Evolutionary conservation across 257 asterid species (phyloP), one percentile per base, ranked within the genome.

Genomic region (Solanum peruvianum): DNA sequence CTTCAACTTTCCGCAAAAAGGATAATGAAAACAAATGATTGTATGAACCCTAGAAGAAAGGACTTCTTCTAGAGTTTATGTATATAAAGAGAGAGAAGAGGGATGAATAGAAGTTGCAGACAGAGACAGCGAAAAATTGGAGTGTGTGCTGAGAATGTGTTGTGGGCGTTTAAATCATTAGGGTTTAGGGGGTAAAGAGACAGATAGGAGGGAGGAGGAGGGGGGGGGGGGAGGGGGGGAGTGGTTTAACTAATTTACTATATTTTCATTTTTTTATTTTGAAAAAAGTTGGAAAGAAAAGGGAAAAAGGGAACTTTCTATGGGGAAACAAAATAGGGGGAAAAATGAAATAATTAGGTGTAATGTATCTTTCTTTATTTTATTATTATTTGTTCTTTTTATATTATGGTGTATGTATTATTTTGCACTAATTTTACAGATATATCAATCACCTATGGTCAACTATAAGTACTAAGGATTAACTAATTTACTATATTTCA

Each of bases 111-210:
- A 35, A 77, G 77, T 23, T 41, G 87, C 58, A 70, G 77, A 62
- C 69, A 66, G 60, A 67, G 66, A 87, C 73, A 41, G 85, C 88
- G 76, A 49, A 44, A 21, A 58, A 81, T 71, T 29, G 71, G 13
- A 31, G 88, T 33, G 71, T 86, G 88, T 86, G 80, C 60, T 39
- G 39, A 16, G 67, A 25, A 58, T 11, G 87, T 27, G 76, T 87
- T 44, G 58, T 69, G 62, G 23, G 72, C 64, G 66, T 83, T 83
- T 87, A 87, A 67, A 87, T 87, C 82, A 87, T 87, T 86, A 89
- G 89, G 89, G 89, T 86, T 89, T 89, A 72, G 64, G 80, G 29
- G 31, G 45, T 27, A 67, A 67, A 11, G 21, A 9, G 52, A 71
- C 49, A 27, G 60, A 71, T 66, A 29, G 39, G 11, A 67, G 29